A percentile compares a stretch with the other conserved stretches of the same genome.
These are phyloP conservation scores for Calonectria ilicicola DNA, from an alignment of 2,329 filamentous ascomycete species.

Conservation along the genomic window DNA sequence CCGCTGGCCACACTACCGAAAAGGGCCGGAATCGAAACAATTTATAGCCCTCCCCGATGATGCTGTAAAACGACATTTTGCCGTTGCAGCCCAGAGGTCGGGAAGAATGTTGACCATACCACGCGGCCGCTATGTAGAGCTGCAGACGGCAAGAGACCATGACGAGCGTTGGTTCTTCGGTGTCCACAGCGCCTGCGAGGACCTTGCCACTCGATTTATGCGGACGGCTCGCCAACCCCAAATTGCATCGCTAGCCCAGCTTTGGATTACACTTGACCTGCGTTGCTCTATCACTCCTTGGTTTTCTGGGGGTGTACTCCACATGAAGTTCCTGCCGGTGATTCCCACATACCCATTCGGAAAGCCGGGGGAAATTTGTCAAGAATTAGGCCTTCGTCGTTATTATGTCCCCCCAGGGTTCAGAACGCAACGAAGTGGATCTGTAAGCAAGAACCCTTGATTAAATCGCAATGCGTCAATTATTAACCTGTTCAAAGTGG, in stretches of 20 bases:
- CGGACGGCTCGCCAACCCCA: neutral
- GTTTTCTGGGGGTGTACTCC: no score
- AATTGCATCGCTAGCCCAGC: neutral
- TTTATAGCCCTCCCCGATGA: neutral
- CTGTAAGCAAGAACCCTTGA: neutral
- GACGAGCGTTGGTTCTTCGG: neutral
- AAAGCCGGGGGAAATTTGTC: neutral
- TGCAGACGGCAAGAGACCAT: neutral
- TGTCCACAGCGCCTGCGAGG: slow-evolving; percentile 7
- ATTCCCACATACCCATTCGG: neutral
- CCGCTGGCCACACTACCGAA: neutral
- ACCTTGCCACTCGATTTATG: slow-evolving; percentile 11
- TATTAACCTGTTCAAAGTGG: slow-evolving; percentile 14
- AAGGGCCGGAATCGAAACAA: neutral
- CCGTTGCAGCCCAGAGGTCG: neutral
- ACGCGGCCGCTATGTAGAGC: neutral
- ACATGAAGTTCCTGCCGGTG: neutral
- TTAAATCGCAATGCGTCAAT: neutral
- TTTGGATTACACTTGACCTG: slow-evolving; percentile 19
- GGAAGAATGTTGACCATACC: neutral
- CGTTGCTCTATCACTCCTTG: neutral
- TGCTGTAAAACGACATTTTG: neutral
- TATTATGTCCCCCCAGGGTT: neutral
- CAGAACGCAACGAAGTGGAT: neutral
- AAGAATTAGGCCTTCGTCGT: neutral